A percentile compares a stretch with the other conserved stretches of the same genome.
These are phyloP conservation scores for Rehmannia glutinosa DNA, from an alignment of 257 asterid species.

Conservation along the genomic window DNA sequence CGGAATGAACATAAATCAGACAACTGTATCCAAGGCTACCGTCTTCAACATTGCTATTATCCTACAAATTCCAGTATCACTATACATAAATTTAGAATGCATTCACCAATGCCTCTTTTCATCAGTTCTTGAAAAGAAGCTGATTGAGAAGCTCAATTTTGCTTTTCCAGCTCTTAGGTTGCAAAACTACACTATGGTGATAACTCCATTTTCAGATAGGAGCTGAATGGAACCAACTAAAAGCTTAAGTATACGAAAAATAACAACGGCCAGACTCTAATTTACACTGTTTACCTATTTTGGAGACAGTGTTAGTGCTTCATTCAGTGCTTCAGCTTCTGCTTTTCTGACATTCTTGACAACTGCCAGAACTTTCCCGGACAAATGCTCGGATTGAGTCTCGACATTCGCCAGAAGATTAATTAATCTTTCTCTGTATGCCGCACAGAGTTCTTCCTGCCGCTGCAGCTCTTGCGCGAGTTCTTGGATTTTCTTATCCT, in stretches of 20 bases:
- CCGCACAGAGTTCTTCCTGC: constrained; percentile 51
- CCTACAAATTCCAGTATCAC: constrained; percentile 8
- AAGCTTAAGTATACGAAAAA: neutral
- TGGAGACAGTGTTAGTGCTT: constrained; percentile 5
- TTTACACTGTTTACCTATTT: neutral
- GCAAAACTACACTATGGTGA: neutral
- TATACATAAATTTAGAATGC: constrained; percentile 14
- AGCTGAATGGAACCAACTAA: too few relatives aligned
- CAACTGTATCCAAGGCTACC: neutral
- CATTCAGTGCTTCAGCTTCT: constrained; percentile 46
- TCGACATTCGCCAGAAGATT: constrained; percentile 38
- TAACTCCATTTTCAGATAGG: too few relatives aligned
- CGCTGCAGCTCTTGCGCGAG: constrained; percentile 52
- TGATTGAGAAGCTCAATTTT: neutral
- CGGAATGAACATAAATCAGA: too few relatives aligned
- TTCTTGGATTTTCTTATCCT: constrained; percentile 56
- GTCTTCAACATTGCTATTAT: neutral
- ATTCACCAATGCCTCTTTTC: neutral
- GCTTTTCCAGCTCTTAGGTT: neutral
- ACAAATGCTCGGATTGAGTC: constrained; percentile 40
- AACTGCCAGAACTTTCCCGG: constrained; percentile 44
- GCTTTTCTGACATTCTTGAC: constrained; percentile 45
- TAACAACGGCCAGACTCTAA: neutral
- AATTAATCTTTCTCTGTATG: constrained; percentile 34
- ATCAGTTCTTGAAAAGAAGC: constrained; percentile 1